These are phyloP conservation scores for Hawksworthiomyces lignivorus DNA, from an alignment of 2,329 filamentous ascomycete species.

Conservation along the genomic window DNA sequence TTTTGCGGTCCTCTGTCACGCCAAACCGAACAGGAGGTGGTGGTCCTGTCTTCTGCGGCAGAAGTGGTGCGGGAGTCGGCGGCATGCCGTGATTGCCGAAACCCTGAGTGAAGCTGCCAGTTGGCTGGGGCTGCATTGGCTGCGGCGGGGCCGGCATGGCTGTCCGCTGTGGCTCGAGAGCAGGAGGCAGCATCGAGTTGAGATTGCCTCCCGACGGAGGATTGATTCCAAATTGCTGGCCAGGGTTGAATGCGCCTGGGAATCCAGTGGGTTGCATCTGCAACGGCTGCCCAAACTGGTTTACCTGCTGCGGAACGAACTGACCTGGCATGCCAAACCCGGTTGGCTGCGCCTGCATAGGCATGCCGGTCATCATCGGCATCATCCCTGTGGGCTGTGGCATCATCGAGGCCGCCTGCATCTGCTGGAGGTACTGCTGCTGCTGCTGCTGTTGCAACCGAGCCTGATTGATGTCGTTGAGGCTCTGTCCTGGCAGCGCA, in stretches of 20 bases:
- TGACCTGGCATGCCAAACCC: slow-evolving; percentile 29
- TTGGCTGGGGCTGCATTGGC: slow-evolving; percentile 68
- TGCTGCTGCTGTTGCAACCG: slow-evolving; percentile 59
- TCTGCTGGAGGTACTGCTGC: slow-evolving; percentile 45
- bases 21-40: slow-evolving; percentile 86
- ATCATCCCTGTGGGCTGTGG: slow-evolving; percentile 31
- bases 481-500: slow-evolving; percentile 66
- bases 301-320: slow-evolving; percentile 33
- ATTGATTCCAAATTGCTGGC: slow-evolving; percentile 37
- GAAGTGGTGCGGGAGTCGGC: slow-evolving; percentile 48
- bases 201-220: slow-evolving; percentile 39
- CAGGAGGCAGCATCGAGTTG: slow-evolving; percentile 51
- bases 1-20: slow-evolving; percentile 63
- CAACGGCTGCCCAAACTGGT: slow-evolving; percentile 30
- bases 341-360: slow-evolving; percentile 16
- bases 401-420: slow-evolving; percentile 23
- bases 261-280: slow-evolving; percentile 61
- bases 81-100: slow-evolving; percentile 35
- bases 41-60: slow-evolving; percentile 77
- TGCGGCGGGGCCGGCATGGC: slow-evolving; percentile 41
- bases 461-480: slow-evolving; percentile 63
- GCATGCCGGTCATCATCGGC: slow-evolving; percentile 37
- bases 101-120: slow-evolving; percentile 48
- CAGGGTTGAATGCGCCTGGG: slow-evolving; percentile 30
- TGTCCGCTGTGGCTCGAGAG: slow-evolving; percentile 54